These are phyloP conservation scores for Fraxinus ornus DNA, from an alignment of 305 asterid species.

Conservation along the genomic window DNA sequence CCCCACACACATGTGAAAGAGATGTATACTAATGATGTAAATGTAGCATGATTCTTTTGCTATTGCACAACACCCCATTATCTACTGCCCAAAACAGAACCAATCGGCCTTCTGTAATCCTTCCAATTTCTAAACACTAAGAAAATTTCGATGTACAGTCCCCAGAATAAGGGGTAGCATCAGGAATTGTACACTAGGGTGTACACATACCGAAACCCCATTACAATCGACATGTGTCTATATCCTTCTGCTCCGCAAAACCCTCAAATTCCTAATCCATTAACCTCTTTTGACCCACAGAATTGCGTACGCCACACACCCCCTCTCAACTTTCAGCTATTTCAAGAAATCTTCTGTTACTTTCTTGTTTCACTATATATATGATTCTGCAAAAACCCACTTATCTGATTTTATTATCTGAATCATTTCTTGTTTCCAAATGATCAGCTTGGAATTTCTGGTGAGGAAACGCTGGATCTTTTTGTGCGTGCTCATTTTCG, in stretches of 20 bases:
- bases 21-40: too few species aligned
- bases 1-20: too few species aligned
- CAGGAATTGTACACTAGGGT: too few species aligned
- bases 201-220: too few species aligned
- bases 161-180: too few species aligned
- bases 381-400: not conserved
- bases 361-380: not conserved
- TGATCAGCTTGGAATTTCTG: constrained; percentile 32
- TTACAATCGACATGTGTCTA: constrained; percentile 23
- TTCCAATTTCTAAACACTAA: too few species aligned
- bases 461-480: constrained; percentile 64
- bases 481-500: constrained; percentile 57
- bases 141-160: too few species aligned
- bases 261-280: constrained; percentile 16
- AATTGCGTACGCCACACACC: not conserved
- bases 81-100: too few species aligned
- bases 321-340: constrained; percentile 6
- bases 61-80: too few species aligned
- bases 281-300: not conserved
- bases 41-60: too few species aligned
- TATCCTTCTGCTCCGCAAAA: constrained; percentile 19
- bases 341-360: not conserved
- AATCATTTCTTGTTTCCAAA: not conserved
- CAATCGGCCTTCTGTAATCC: too few species aligned
- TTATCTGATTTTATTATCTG: too few species aligned